Evolutionary conservation across 768 basidiomycete species (phyloP).

Genomic region (Boletellus emodensis): DNA sequence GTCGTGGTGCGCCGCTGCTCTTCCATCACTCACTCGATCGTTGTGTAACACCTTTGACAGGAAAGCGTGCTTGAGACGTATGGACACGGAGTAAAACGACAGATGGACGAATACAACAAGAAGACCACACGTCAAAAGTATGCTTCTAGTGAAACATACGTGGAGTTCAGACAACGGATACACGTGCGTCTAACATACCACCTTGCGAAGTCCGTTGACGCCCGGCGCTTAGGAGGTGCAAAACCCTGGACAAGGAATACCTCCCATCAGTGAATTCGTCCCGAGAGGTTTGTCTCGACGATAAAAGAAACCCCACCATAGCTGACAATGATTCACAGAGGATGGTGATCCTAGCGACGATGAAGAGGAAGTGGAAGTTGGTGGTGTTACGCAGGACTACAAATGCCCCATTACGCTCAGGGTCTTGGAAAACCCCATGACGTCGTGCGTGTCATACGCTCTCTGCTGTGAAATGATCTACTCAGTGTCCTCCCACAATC

Average conservation of each 20-base stretch:
- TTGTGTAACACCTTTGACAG: conserved; percentile 32
- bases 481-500: conserved; percentile 1
- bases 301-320: too few relatives aligned
- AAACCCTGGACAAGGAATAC: conserved; percentile 65
- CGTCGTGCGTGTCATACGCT: conserved; percentile 56
- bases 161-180: conserved; percentile 57
- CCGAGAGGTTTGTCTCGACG: conserved; percentile 51
- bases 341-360: conserved; percentile 76
- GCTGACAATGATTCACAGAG: conserved; percentile 44
- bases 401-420: conserved; percentile 79
- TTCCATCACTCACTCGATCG: not conserved
- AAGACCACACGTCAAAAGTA: conserved; percentile 81
- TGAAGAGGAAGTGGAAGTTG: conserved; percentile 87
- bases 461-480: not conserved
- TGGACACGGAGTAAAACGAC: conserved; percentile 39
- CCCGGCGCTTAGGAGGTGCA: conserved; percentile 51
- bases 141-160: conserved; percentile 55
- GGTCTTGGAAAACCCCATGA: conserved; percentile 66
- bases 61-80: conserved; percentile 51
- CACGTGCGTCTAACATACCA: conserved; percentile 46
- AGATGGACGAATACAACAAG: conserved; percentile 44
- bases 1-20: conserved; percentile 46
- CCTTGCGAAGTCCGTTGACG: conserved; percentile 7
- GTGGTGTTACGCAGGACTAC: conserved; percentile 79
- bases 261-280: conserved; percentile 71